Evolutionary conservation across 2,329 filamentous ascomycete species (phyloP), one percentile per base, ranked within the genome.

Genomic region (Xylaria polymorpha): DNA sequence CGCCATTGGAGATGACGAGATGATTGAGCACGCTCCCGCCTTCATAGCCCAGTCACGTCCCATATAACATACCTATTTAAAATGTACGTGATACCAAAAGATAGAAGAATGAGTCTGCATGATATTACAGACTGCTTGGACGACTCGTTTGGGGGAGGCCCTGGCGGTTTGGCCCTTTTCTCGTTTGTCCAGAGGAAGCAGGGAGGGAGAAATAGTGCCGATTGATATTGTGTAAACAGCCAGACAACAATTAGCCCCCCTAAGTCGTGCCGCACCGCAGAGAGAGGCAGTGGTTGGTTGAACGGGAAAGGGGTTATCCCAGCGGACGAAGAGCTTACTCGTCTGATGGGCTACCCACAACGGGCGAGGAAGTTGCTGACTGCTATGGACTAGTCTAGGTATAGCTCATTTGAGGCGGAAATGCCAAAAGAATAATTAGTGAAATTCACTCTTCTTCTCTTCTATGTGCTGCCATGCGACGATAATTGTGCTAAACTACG

Each of bases 1-100:
- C 82, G 60, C 61, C 37, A 25, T 48, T 39, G 25, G n/a, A 51
- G 60, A 62, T 59, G 58, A 61, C 51, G 14, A 60, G 25, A 63
- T 32, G 59, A 66, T 60, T 25, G 55, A 63, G 64, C 58, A 46
- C 57, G 61, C 65, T 66, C 64, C 64, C 64, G 59, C 51, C 68
- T 60, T 63, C 50, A 57, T 60, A 61, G 48, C 60, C 71, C 66
- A 61, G 63, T 66, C 69, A 60, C 61, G 60, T 66, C 50, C 67
- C 69, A 41, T 65, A 62, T 53, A 64, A 65, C 64, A 57, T 70
- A 61, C 72, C 67, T 73, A 61, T 68, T 73, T 72, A 66, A 71
- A 68, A 67, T 73, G 72, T 72, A 71, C 61, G 71, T 73, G 72
- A 73, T 73, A 72, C 72, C 72, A 73, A 71, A 71, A 66, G 64